Evolutionary conservation across 1,284 basidiomycete species (phyloP), one percentile per base, ranked within the genome.

Genomic region (Leccinum pachyderme): DNA sequence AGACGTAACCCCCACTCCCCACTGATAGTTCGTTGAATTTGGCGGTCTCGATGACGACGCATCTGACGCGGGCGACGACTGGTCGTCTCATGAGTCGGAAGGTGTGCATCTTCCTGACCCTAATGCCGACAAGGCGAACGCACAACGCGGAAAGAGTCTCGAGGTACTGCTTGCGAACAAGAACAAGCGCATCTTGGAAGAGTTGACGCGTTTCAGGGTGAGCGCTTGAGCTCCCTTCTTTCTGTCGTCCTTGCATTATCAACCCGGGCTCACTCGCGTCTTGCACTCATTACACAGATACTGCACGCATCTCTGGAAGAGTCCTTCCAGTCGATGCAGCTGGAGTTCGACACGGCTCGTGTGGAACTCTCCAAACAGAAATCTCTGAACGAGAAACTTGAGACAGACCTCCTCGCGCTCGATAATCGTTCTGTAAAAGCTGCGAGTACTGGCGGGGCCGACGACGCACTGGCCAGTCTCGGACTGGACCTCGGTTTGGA

Each of bases 121-220:
- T 0, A 94, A 95, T 63, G 87, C 91, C 11, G 83, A 86, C 53
- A 93, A 93, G 66, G 83, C 87, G 33, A 92, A 89, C 63, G 77
- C 74, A 28, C 83, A 87, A 55, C 83, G 84, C 35, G 89, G 84
- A 24, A 89, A 88, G 69, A 92, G 94, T 0, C 81, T 99, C 1
- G 96, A 99, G 72, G 84, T 86, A 27, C 83, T 98, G 1, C 81
- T 99, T 28, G 91, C 95, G 2, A 87, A 84, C 49, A 98, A 98
- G 79, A 99, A 98, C 74, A 92, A 93, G 66, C 86, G 90, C 47
- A 83, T 99, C n/a, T 81, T 94, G 45, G 95, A 98, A 63, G 94
- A 98, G 67, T 75, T 98, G 41, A 96, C 96, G 3, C 93, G 87
- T 62, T 85, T 98, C 64, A 81, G 95, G 54, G 93, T 93, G 63